Base-by-base conservation (phyloP, 352 stramenopile species). In the Pythium rishiriense region DNA sequence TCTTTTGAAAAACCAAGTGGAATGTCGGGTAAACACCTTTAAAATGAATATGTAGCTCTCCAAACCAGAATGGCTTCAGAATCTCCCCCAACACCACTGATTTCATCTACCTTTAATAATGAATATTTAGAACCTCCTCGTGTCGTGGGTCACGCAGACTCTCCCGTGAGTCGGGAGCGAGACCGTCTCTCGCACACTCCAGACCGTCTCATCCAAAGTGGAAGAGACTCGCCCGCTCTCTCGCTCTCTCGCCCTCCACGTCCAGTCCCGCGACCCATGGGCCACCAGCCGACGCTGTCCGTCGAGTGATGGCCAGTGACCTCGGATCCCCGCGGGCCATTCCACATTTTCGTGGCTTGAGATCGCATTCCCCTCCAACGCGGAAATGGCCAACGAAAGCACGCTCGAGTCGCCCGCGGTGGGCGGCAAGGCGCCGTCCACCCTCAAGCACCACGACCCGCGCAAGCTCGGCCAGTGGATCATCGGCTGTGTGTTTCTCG, bases 401-500 rank as follows among this genome's bases (percentile, higher is more conserved):
- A 25, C 47, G 14, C 22, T 31, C 14, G 25, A 29, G 28, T 54
- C 48, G 26, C 48, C 48, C 48, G 25, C 42, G 37, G 48, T 41
- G 48, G 48, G 4, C 25, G 24, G 21, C 46, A 52, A 52, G 46
- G 21, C 46, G 5, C 7, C 26, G 46, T 10, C 31, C 5, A 17
- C 37, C 37, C 14, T 43, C 1, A 43, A 43, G 37, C 37, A 43
- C 37, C 37, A 43, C 12, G 37, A 43, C 37, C 37, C 37, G 37
- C 19, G 59, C 26, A 59, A 19, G 19, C 25, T 66, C 15, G 39
- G 25, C 2, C 48, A 88, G 57, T 95, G 80, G 85, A 54, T 82
- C 54, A 71, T 95, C 43, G 86, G 86, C 53, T 72, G 90, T 7
- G 62, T 87, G 42, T 95, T 90, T 58, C 74, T 95, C 35, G 60